These are phyloP conservation scores for Tuber indicum DNA, from an alignment of 495 filamentous ascomycete genomes.

Conservation along the genomic window DNA sequence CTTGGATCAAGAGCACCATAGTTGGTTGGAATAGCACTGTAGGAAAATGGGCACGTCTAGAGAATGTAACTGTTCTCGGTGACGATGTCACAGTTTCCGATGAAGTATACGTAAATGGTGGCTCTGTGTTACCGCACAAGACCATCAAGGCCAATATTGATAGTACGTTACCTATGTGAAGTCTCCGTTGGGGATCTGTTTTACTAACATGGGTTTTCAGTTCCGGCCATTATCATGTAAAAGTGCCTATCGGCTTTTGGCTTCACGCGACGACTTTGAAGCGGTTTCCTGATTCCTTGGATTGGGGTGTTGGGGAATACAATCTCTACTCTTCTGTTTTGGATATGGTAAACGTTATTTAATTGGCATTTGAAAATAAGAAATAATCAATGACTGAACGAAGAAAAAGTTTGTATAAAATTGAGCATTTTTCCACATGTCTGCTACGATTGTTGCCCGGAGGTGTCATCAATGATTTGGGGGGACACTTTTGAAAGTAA, in stretches of 20 bases:
- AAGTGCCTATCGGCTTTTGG: slow-evolving; percentile 22
- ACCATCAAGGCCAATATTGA: slow-evolving; percentile 98
- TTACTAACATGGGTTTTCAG: slow-evolving; percentile 41
- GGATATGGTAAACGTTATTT: neutral
- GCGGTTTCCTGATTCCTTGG: slow-evolving; percentile 14
- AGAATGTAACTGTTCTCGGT: slow-evolving; percentile 95
- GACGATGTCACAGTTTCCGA: slow-evolving; percentile 98
- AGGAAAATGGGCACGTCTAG: slow-evolving; percentile 89
- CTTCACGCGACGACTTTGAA: slow-evolving; percentile 4
- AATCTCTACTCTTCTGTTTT: slow-evolving; percentile 33
- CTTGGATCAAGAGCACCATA: slow-evolving; percentile 98
- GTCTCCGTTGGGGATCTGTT: neutral
- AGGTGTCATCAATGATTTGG: neutral
- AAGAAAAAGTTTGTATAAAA: neutral
- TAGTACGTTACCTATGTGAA: slow-evolving; percentile 49
- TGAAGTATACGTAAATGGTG: slow-evolving; percentile 98
- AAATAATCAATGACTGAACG: neutral
- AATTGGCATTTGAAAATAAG: neutral
- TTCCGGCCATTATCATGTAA: slow-evolving; percentile 84
- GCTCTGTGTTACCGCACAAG: slow-evolving; percentile 94
- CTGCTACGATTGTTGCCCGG: neutral
- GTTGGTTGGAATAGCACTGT: slow-evolving; percentile 98
- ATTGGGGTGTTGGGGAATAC: slow-evolving; percentile 16
- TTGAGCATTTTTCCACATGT: neutral
- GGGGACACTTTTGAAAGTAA: neutral